phyloP scores from a whole-genome alignment of 495 filamentous ascomycete species.

The Glonium stellatum region DNA sequence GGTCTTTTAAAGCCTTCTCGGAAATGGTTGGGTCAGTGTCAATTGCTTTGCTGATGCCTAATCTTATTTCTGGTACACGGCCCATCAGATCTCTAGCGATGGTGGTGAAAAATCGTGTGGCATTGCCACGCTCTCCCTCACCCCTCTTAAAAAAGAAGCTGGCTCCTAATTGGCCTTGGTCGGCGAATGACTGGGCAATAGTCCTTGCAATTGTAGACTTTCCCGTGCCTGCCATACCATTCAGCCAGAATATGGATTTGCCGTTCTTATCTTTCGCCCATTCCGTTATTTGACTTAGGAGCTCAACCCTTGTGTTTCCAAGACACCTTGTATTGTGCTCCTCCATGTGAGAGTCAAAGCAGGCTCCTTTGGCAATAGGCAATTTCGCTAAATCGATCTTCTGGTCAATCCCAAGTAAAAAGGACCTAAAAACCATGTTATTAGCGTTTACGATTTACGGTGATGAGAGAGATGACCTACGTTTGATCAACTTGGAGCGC shows the following conservation, averaged over 20 bases:
- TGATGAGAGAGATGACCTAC: constrained; percentile 7
- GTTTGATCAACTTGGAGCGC: constrained; percentile 2
- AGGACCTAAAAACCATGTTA: neutral
- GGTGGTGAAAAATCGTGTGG: constrained; percentile 23
- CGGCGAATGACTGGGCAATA: constrained; percentile 11
- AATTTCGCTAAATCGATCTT: constrained; percentile 4
- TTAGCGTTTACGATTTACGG: constrained; percentile 1
- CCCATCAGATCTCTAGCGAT: constrained; percentile 11
- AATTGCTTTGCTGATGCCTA: constrained; percentile 7
- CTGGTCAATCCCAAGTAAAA: constrained; percentile 3
- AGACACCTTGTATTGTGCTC: constrained; percentile 20
- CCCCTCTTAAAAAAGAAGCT: constrained; percentile 31
- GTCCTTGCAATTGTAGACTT: constrained; percentile 30
- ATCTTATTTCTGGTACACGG: constrained; percentile 5
- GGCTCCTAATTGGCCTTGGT: constrained; percentile 19
- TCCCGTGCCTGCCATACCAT: constrained; percentile 32
- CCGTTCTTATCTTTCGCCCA: constrained; percentile 16
- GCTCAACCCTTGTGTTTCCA: constrained; percentile 16
- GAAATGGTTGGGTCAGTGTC: constrained; percentile 14
- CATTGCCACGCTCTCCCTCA: constrained; percentile 20
- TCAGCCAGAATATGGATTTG: constrained; percentile 34
- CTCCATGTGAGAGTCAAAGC: constrained; percentile 19
- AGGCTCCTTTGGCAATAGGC: constrained; percentile 14
- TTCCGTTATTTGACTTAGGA: constrained; percentile 15
- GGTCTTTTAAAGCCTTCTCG: constrained; percentile 15